These are phyloP conservation scores for Irpex sp. DNA, from an alignment of 1,284 basidiomycete genomes.

Conservation along the genomic window DNA sequence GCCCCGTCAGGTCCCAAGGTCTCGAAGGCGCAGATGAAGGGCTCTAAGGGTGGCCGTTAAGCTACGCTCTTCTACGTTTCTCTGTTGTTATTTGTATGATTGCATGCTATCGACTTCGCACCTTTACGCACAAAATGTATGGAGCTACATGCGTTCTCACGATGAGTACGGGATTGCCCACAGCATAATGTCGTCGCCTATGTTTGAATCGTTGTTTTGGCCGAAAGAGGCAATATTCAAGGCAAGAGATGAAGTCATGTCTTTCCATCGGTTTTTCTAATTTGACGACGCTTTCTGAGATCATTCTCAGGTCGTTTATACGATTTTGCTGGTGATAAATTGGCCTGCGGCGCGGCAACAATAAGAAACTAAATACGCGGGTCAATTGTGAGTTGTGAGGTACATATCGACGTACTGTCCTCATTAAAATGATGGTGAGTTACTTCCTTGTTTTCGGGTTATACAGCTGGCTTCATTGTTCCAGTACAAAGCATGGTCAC, in stretches of 20 bases:
- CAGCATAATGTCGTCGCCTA: background rate
- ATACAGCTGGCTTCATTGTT: background rate
- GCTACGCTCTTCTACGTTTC: constrained; percentile 7
- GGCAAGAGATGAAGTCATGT: background rate
- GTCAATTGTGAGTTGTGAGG: background rate
- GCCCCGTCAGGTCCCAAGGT: constrained; percentile 72
- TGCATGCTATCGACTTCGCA: constrained; percentile 17
- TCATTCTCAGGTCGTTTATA: background rate
- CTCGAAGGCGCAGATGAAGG: constrained; percentile 96
- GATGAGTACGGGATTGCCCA: background rate
- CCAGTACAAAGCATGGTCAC: background rate
- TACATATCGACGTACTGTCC: background rate
- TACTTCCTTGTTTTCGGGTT: background rate
- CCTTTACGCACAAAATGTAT: constrained; percentile 27
- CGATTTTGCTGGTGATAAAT: background rate
- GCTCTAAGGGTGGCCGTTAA: constrained; percentile 73
- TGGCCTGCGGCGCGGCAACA: background rate
- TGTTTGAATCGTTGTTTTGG: background rate
- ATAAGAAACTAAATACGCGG: background rate
- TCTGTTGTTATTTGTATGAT: constrained; percentile 14
- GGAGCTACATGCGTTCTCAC: constrained; percentile 23
- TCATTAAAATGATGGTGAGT: background rate
- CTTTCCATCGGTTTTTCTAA: background rate
- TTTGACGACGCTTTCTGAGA: background rate
- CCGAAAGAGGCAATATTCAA: background rate